A percentile compares a stretch with the other conserved stretches of the same genome.
phyloP scores from a whole-genome alignment of 2,329 filamentous ascomycete genomes.

The Periconia sp. region DNA sequence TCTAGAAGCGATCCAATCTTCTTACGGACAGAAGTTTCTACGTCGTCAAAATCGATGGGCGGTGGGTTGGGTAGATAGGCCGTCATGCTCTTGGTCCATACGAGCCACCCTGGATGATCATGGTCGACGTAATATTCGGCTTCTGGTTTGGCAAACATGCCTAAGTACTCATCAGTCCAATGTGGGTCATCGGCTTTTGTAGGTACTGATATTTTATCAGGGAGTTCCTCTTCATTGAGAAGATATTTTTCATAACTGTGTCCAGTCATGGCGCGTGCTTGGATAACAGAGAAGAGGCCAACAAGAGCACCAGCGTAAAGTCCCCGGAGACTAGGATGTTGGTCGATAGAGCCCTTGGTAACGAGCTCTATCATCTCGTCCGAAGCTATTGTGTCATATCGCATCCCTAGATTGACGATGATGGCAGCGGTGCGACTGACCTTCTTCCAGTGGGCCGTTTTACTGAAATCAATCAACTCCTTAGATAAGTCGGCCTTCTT shows the following conservation, averaged over 20 bases:
- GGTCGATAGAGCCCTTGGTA: constrained; percentile 79
- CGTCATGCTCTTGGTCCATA: constrained; percentile 87
- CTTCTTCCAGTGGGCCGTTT: constrained; percentile 92
- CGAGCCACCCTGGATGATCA: constrained; percentile 93
- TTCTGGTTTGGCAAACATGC: constrained; percentile 73
- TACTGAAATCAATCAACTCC: constrained; percentile 77
- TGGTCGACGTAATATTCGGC: constrained; percentile 88
- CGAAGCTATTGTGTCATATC: constrained; percentile 87
- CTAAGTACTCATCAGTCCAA: constrained; percentile 79
- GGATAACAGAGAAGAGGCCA: constrained; percentile 76
- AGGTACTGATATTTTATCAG: constrained; percentile 72
- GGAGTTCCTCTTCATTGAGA: constrained; percentile 74
- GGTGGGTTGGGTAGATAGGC: constrained; percentile 73
- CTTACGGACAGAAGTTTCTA: constrained; percentile 71
- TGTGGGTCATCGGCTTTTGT: constrained; percentile 70
- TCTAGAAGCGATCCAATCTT: constrained; percentile 82
- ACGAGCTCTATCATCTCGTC: constrained; percentile 81
- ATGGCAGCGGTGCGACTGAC: constrained; percentile 87
- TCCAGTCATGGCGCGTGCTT: constrained; percentile 80
- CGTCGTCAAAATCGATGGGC: constrained; percentile 75
- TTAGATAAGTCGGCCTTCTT: constrained; percentile 80
- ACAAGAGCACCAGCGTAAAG: constrained; percentile 82
- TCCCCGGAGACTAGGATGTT: constrained; percentile 80
- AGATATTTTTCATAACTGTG: constrained; percentile 89
- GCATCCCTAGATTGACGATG: constrained; percentile 83